Evolutionary conservation across 495 filamentous ascomycete species (phyloP).

Genomic region (Cladorrhinum samala): DNA sequence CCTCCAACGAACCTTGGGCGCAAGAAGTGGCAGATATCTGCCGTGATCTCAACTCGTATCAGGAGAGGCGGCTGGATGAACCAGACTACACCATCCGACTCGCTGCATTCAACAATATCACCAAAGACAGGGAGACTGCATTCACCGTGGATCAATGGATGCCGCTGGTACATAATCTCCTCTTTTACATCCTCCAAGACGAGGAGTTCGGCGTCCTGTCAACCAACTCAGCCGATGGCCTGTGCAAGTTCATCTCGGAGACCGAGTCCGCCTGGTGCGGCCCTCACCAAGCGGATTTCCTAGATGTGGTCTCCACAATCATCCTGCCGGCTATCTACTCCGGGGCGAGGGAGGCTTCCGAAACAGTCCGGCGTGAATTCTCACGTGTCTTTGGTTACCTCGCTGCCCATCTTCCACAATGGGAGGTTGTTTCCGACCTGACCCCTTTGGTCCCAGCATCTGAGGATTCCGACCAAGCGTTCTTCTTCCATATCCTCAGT

Average conservation of each 20-base stretch:
- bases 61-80: conserved; percentile 60
- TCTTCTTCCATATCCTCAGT: conserved; percentile 88
- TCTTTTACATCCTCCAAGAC: conserved; percentile 78
- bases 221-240: conserved; percentile 66
- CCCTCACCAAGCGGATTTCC: conserved; percentile 33
- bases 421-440: conserved; percentile 69
- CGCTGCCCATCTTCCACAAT: conserved; percentile 60
- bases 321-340: conserved; percentile 70
- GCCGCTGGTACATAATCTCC: conserved; percentile 84
- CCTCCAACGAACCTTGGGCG: conserved; percentile 53
- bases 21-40: conserved; percentile 65
- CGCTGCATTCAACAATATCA: conserved; percentile 68
- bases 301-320: conserved; percentile 49
- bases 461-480: conserved; percentile 73
- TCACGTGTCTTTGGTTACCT: conserved; percentile 71
- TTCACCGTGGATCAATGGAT: conserved; percentile 77
- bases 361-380: conserved; percentile 78
- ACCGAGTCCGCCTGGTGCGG: conserved; percentile 28
- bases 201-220: conserved; percentile 84
- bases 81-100: conserved; percentile 81
- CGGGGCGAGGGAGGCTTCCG: conserved; percentile 68
- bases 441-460: conserved; percentile 62
- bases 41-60: conserved; percentile 72
- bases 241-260: conserved; percentile 74
- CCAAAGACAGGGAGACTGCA: conserved; percentile 41